phyloP scores from a whole-genome alignment of 257 asterid species.

The Rauvolfia tetraphylla region DNA sequence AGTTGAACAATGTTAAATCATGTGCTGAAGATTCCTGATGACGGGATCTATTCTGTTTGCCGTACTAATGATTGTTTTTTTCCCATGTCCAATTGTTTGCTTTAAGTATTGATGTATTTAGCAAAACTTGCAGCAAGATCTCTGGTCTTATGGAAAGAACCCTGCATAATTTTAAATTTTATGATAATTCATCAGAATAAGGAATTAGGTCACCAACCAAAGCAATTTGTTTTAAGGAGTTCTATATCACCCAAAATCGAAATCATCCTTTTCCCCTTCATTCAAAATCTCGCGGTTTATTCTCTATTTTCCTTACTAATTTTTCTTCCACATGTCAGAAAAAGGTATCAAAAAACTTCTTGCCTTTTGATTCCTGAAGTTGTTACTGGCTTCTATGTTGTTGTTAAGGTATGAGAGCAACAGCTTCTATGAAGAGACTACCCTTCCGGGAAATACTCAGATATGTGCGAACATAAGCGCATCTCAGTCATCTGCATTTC shows the following conservation, averaged over 20 bases:
- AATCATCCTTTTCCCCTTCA: too few relatives aligned
- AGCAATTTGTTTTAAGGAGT: too few relatives aligned
- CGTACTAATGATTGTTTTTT: background rate
- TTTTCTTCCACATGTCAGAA: too few relatives aligned
- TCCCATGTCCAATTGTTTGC: background rate
- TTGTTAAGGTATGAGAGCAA: slow-evolving; percentile 69
- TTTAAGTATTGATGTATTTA: background rate
- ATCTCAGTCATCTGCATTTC: slow-evolving; percentile 44
- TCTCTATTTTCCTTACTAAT: too few relatives aligned
- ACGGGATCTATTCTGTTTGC: background rate
- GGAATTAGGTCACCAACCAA: too few relatives aligned
- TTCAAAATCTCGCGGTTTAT: too few relatives aligned
- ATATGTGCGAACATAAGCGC: slow-evolving; percentile 59
- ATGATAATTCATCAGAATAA: background rate
- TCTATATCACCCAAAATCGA: too few relatives aligned
- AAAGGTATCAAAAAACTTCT: too few relatives aligned
- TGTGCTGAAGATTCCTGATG: background rate
- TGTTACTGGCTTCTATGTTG: too few relatives aligned
- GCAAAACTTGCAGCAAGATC: background rate
- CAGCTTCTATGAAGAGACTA: slow-evolving; percentile 59
- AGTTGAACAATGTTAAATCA: background rate
- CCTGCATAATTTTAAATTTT: background rate
- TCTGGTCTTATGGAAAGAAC: background rate
- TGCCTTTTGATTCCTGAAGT: too few relatives aligned
- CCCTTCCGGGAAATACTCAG: slow-evolving; percentile 62